Evolutionary conservation across 495 filamentous ascomycete species (phyloP).

Genomic region (Chaetomidium leptoderma): DNA sequence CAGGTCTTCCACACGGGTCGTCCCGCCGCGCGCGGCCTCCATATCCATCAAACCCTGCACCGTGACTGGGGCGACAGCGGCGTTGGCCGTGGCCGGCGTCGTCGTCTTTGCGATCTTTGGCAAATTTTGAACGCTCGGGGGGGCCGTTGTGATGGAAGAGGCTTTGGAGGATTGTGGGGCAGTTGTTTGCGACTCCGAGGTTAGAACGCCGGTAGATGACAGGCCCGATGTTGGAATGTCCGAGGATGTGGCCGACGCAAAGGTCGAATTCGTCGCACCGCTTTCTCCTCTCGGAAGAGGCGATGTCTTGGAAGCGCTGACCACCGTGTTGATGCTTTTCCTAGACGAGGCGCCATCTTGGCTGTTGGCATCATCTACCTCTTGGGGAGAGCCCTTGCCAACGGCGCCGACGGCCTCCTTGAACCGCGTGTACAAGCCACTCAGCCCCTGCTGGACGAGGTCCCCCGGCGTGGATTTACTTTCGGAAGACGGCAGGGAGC

Average conservation of each 20-base stretch:
- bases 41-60: slow-evolving; percentile 50
- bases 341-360: slow-evolving; percentile 34
- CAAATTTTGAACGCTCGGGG: slow-evolving; percentile 45
- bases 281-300: slow-evolving; percentile 36
- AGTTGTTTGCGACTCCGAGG: slow-evolving; percentile 36
- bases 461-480: slow-evolving; percentile 66
- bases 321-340: slow-evolving; percentile 33
- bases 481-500: slow-evolving; percentile 51
- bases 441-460: slow-evolving; percentile 73
- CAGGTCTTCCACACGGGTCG: slow-evolving; percentile 39
- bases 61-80: slow-evolving; percentile 51
- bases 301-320: slow-evolving; percentile 38
- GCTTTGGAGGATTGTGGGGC: slow-evolving; percentile 49
- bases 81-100: slow-evolving; percentile 17
- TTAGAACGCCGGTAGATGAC: slow-evolving; percentile 35
- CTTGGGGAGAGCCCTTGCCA: slow-evolving; percentile 54
- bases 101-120: slow-evolving; percentile 46
- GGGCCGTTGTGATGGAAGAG: slow-evolving; percentile 50
- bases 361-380: slow-evolving; percentile 33
- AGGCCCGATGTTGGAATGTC: slow-evolving; percentile 35
- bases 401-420: slow-evolving; percentile 67
- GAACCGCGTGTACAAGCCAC: slow-evolving; percentile 78
- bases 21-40: slow-evolving; percentile 39
- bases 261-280: slow-evolving; percentile 32
- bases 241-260: slow-evolving; percentile 36